Base-by-base conservation (phyloP, 768 basidiomycete species). In the Lactifluus rugatus region DNA sequence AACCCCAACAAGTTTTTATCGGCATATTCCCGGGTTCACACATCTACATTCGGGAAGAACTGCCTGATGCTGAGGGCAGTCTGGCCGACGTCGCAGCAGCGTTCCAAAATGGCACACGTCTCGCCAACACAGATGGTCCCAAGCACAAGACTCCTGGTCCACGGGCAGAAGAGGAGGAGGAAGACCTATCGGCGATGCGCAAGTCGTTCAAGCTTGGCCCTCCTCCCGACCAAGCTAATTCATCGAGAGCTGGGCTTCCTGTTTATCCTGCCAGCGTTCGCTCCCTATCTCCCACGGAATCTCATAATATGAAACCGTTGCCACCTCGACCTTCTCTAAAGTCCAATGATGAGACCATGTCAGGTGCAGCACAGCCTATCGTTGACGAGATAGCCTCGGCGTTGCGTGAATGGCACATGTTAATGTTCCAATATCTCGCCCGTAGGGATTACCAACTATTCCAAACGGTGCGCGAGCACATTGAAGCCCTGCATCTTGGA, bases 321-420 rank as follows among this genome's bases (percentile, higher is more conserved):
- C 93, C 92, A 9, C 93, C 92, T 3, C 82, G 96, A 45, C 95
- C 95, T 6, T 90, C 88, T n/a, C 79, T 97, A 48, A 94, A 93
- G 62, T 90, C 92, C 10, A 92, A 91, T 37, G 95, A 96, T 68
- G 94, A 97, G 65, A 98, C 95, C 2, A 78, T 81, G 3, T 85
- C 87, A 0, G 95, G 95, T 10, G 76, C 78, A 21, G 74, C 70
- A 2, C 93, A 96, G 67, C 95, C 95, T 10, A 86, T 98, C 67
- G 83, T 98, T 51, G 95, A 98, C 72, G 95, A 98, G 75, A 95
- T 98, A 63, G 91, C 95, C 0, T 95, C 92, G 8, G 94, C 95
- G 0, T 74, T 98, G 45, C 84, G 95, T 39, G 95, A 98, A 80
- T 98, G 94, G 93, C 88, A 95, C 66, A 81, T 82, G 36, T 75